Base-by-base conservation (phyloP, 2,329 filamentous ascomycete species). In the Teratosphaeria epicoccoides region DNA sequence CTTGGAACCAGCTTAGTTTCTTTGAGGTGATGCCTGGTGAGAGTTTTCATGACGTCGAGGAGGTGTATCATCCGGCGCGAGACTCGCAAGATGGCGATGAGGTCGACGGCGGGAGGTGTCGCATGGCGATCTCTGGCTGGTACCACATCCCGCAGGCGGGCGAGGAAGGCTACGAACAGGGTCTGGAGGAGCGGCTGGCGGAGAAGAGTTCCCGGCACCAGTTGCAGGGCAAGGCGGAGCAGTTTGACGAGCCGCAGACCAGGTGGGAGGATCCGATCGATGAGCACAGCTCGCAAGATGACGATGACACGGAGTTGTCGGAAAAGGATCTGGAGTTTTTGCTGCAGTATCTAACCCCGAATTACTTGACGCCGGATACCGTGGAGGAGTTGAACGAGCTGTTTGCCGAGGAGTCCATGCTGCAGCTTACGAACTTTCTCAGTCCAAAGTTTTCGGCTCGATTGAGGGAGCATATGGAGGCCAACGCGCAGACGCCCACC, bases 91-190 rank as follows among this genome's bases (percentile, higher is more conserved):
- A 24, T 14, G n/a, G 22, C 26, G 47, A 23, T 4, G 66, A 81
- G 77, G 68, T 78, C 65, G 80, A 90, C 53, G 84, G 85, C 17
- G 85, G 84, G 1, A 81, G 88, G 46, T 82, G 96, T 47, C 84
- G 93, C 59, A 97, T 98, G 91, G 93, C 93, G 48, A 95, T 98
- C 65, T 95, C 88, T 66, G 93, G 93, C 49, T 98, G 93, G 93
- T 98, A 94, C 69, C 93, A 98, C 70, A 97, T 98, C 57, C 93
- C 93, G 0, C 93, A 98, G 71, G 73, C 87, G 60, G 91, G 91
- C 51, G 93, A 98, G 69, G 88, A 95, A 24, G 93, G 93, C 43
- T 98, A 85, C 62, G 82, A 95, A 60, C 76, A 86, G 65, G 93
- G 91, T 3, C 78, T 93, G 50, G 91, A 97, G 68, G 88, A 94